These are phyloP conservation scores for Suillus cothurnatus DNA, from an alignment of 768 basidiomycete genomes.

Conservation along the genomic window DNA sequence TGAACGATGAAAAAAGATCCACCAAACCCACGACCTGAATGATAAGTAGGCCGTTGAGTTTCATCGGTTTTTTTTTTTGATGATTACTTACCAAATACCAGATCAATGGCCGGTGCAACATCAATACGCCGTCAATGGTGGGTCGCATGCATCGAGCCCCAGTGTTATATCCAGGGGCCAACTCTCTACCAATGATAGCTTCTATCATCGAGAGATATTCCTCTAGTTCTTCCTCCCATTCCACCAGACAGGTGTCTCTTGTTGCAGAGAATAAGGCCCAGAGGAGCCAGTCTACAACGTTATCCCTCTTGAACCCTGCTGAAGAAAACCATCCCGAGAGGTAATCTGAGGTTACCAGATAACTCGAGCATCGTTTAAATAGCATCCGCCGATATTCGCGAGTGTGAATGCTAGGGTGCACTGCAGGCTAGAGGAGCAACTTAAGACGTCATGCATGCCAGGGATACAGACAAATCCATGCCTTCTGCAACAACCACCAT, in stretches of 20 bases:
- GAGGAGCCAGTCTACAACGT: slow-evolving; percentile 61
- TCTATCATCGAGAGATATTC: slow-evolving; percentile 48
- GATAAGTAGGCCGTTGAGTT: background rate
- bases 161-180: slow-evolving; percentile 43
- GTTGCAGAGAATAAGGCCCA: slow-evolving; percentile 61
- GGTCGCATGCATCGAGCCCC: slow-evolving; percentile 48
- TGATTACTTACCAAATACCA: slow-evolving; percentile 58
- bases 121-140: slow-evolving; percentile 58
- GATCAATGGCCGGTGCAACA: slow-evolving; percentile 57
- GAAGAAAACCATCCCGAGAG: slow-evolving; percentile 58
- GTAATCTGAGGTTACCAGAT: slow-evolving; percentile 25
- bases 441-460: background rate
- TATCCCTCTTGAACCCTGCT: slow-evolving; percentile 42
- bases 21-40: slow-evolving; percentile 53
- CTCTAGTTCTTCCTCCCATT: slow-evolving; percentile 54
- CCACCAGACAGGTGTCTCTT: slow-evolving; percentile 29
- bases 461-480: background rate
- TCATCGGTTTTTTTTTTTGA: background rate
- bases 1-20: slow-evolving; percentile 47
- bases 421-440: slow-evolving; percentile 27
- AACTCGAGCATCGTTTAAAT: slow-evolving; percentile 48
- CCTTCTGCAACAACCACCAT: slow-evolving; percentile 48
- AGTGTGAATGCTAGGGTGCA: slow-evolving; percentile 39
- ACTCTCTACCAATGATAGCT: slow-evolving; percentile 37
- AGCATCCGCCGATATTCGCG: slow-evolving; percentile 47